Conservation (phyloP, 164 flowering plant genomes). For the Amborella trichopoda region DNA sequence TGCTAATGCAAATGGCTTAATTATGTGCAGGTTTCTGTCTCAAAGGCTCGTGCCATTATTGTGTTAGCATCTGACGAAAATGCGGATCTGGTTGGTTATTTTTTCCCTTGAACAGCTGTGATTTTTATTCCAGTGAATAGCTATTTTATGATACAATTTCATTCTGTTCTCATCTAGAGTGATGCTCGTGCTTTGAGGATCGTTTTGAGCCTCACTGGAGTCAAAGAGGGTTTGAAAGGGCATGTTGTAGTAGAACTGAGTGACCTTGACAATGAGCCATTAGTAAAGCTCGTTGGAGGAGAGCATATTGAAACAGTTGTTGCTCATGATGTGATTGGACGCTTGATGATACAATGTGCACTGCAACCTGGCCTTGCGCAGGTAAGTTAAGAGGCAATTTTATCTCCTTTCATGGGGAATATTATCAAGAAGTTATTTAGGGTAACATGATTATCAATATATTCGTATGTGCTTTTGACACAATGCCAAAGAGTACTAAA, state of each 20-base stretch:
- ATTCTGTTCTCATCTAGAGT: constrained; percentile 35
- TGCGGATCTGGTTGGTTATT: constrained; percentile 67
- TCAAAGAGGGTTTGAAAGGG: constrained; percentile 76
- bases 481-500: too few relatives aligned
- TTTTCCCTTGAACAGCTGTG: not conserved
- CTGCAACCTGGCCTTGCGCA: constrained; percentile 96
- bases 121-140: not conserved
- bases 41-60: constrained; percentile 87
- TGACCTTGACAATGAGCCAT: constrained; percentile 88
- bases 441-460: not conserved
- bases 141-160: not conserved
- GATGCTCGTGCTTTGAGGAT: constrained; percentile 95
- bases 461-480: too few relatives aligned
- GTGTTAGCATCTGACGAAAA: constrained; percentile 91
- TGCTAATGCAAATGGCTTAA: too few relatives aligned
- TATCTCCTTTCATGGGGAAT: not conserved
- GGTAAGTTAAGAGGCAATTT: constrained; percentile 24
- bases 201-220: constrained; percentile 94
- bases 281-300: constrained; percentile 97
- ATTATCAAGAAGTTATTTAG: not conserved
- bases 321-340: constrained; percentile 98
- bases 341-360: constrained; percentile 96
- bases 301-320: constrained; percentile 89
- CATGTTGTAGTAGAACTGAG: constrained; percentile 97
- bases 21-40: constrained; percentile 67